phyloP scores from a whole-genome alignment of 108 stramenopile species.

The Cylindrotheca closterium region DNA sequence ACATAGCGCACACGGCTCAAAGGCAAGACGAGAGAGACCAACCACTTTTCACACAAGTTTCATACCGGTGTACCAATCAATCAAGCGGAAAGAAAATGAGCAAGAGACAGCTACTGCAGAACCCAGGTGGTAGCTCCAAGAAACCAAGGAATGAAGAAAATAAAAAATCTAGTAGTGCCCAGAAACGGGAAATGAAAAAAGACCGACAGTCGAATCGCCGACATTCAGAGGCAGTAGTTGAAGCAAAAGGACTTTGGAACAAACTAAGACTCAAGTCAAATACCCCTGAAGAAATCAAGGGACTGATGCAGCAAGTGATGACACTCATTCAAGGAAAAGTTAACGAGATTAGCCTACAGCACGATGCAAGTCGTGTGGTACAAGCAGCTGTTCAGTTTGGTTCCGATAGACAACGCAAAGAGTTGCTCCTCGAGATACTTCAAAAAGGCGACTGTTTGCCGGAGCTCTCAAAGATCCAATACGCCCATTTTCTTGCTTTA shows the following conservation, averaged over 20 bases:
- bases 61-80: too few species aligned
- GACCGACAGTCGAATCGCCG: conserved; percentile 81
- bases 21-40: too few species aligned
- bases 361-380: conserved; percentile 89
- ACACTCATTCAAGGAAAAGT: conserved; percentile 71
- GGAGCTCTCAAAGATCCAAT: conserved; percentile 87
- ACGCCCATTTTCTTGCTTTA: conserved; percentile 88
- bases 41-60: too few species aligned
- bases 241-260: conserved; percentile 87
- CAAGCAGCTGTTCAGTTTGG: conserved; percentile 90
- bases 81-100: too few species aligned
- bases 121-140: background rate
- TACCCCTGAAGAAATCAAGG: conserved; percentile 55
- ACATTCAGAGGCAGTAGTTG: conserved; percentile 68
- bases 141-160: background rate
- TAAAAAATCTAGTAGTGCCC: conserved; percentile 22
- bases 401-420: conserved; percentile 47
- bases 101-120: conserved; percentile 8
- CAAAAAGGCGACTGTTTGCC: conserved; percentile 29
- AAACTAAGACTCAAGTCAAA: conserved; percentile 77
- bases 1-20: too few species aligned
- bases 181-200: conserved; percentile 79
- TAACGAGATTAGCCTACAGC: conserved; percentile 83
- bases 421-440: conserved; percentile 64
- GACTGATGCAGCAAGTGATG: conserved; percentile 69